A percentile compares a stretch with the other conserved stretches of the same genome.
Conservation (phyloP, 495 filamentous ascomycete species). For the Aspergillus indologenus region DNA sequence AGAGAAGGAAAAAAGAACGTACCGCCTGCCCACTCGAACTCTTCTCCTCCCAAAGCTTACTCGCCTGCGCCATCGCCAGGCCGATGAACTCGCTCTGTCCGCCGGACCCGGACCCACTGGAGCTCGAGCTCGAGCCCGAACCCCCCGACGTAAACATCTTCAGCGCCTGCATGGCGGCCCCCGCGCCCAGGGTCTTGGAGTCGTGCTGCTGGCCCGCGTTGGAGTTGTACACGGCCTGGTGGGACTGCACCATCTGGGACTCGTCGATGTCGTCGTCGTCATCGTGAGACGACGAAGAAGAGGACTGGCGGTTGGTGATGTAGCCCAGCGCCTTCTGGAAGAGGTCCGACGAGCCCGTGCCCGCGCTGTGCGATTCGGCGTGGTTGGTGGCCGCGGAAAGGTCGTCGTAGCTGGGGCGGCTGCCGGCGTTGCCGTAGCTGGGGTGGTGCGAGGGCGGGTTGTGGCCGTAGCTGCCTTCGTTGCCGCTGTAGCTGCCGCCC, state of each 20-base stretch:
- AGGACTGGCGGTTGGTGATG: constrained; percentile 47
- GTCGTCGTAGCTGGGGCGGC: constrained; percentile 32
- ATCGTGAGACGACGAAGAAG: constrained; percentile 21
- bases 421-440: constrained; percentile 2
- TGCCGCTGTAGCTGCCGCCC: background rate
- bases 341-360: constrained; percentile 33
- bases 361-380: constrained; percentile 40
- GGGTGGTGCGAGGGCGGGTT: no score
- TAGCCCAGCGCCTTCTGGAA: constrained; percentile 50
- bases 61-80: constrained; percentile 65
- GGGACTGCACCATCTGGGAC: constrained; percentile 49
- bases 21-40: constrained; percentile 43
- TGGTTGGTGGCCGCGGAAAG: constrained; percentile 46
- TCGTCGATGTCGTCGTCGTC: constrained; percentile 53
- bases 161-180: constrained; percentile 65
- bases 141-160: constrained; percentile 58
- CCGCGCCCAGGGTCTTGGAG: constrained; percentile 49
- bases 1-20: constrained; percentile 25
- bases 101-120: no score
- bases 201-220: constrained; percentile 33
- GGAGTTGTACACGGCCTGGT: constrained; percentile 54
- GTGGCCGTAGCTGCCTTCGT: no score
- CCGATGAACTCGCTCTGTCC: constrained; percentile 62
- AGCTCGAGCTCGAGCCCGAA: no score
- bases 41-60: constrained; percentile 63